phyloP scores from a whole-genome alignment of 2,329 filamentous ascomycete species.

The Trichoderma afroharzianum region DNA sequence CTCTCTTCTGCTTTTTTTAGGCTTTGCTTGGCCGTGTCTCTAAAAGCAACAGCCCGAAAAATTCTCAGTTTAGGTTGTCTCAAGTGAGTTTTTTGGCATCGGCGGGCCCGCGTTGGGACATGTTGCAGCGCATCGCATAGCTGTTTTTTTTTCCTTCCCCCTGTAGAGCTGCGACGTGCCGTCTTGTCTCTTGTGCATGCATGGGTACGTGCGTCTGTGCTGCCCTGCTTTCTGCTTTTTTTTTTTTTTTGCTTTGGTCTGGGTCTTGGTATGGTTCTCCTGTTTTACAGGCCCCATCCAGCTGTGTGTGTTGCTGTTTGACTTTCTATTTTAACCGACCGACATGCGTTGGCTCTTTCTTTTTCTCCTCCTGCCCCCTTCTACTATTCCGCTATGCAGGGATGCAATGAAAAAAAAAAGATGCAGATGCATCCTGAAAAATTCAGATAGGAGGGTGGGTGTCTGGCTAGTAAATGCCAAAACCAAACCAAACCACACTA shows the following conservation, averaged over 20 bases:
- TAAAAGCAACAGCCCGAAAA: not conserved
- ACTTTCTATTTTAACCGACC: not conserved
- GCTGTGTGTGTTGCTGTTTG: not conserved
- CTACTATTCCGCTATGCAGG: not conserved
- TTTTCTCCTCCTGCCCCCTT: not conserved
- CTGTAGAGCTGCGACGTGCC: not conserved
- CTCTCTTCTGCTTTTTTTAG: not conserved
- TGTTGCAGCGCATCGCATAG: not conserved
- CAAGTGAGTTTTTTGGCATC: not conserved
- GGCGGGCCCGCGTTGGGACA: not conserved
- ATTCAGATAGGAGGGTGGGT: not conserved
- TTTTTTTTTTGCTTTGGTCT: not conserved
- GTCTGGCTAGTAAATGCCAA: not conserved
- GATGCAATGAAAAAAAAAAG: not conserved
- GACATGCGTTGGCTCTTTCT: not conserved
- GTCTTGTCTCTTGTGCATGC: not conserved
- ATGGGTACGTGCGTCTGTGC: not conserved
- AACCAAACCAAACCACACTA: not conserved
- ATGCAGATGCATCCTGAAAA: not conserved
- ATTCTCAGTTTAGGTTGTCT: not conserved
- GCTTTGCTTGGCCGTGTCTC: not conserved
- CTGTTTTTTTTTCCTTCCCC: not conserved
- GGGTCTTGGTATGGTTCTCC: not conserved
- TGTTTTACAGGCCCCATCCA: not conserved
- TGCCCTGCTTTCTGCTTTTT: no score